These are phyloP conservation scores for Phalaenopsis aphrodite DNA, from an alignment of 106 monocot genomes.

Conservation along the genomic window DNA sequence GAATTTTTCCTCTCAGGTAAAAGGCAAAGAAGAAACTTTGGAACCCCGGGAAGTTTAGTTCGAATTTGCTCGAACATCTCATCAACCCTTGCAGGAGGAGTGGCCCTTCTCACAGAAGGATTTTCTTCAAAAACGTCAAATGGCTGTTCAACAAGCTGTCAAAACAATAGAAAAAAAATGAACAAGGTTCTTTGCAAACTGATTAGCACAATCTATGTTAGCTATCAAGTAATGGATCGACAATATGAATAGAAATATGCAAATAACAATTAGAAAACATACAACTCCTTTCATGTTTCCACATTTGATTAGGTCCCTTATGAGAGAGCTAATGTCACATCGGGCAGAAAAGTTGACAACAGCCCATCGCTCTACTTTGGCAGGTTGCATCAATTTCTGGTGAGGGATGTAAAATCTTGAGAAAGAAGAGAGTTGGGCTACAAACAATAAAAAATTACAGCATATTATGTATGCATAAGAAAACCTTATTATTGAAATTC, in stretches of 20 bases:
- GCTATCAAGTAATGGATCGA: background rate
- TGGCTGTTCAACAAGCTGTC: conserved; percentile 57
- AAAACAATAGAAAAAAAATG: background rate
- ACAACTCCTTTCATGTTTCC: conserved; percentile 84
- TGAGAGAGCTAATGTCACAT: conserved; percentile 44
- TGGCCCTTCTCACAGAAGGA: conserved; percentile 32
- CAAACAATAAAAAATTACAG: background rate
- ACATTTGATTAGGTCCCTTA: conserved; percentile 65
- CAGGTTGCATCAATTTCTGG: conserved; percentile 55
- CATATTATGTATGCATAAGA: background rate
- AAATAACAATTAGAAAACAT: conserved; percentile 9
- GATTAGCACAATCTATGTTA: background rate
- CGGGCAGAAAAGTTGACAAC: conserved; percentile 85
- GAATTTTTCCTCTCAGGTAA: conserved; percentile 85
- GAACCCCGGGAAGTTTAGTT: conserved; percentile 50
- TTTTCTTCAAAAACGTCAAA: conserved; percentile 64
- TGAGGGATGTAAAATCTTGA: background rate
- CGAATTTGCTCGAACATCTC: conserved; percentile 64
- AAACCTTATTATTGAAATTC: conserved; percentile 97
- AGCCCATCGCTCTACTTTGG: conserved; percentile 49
- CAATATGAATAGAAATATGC: background rate
- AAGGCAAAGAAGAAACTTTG: conserved; percentile 75
- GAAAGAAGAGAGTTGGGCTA: background rate
- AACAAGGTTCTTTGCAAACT: background rate
- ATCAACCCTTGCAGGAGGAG: conserved; percentile 58